phyloP scores from a whole-genome alignment of 768 basidiomycete genomes.

The Botryobasidium botryosum region DNA sequence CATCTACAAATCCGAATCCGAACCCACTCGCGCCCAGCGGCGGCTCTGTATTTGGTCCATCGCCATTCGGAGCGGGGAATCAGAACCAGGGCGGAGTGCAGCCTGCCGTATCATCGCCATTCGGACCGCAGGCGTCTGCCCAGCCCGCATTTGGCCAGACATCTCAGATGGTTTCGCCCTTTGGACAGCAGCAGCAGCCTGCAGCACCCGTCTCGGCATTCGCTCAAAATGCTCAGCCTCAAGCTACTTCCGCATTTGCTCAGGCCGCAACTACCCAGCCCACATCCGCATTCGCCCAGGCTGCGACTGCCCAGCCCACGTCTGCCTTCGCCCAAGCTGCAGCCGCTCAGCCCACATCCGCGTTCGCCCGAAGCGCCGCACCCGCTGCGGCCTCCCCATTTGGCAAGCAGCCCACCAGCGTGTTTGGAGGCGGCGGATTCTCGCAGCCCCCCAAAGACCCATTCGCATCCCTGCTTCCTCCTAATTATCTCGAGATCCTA shows the following conservation, averaged over 20 bases:
- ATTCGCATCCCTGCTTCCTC: constrained; percentile 39
- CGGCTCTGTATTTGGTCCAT: background rate
- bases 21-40: background rate
- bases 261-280: background rate
- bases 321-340: constrained; percentile 1
- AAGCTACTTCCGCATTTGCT: background rate
- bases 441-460: constrained; percentile 21
- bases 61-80: background rate
- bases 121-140: constrained; percentile 21
- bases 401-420: constrained; percentile 14
- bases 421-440: background rate
- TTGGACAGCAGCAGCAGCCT: constrained; percentile 19
- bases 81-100: constrained; percentile 13
- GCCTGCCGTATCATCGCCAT: constrained; percentile 19
- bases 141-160: constrained; percentile 24
- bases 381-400: constrained; percentile 27
- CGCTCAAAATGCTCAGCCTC: background rate
- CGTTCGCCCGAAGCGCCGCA: constrained; percentile 7
- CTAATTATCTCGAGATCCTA: constrained; percentile 38
- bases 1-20: constrained; percentile 3
- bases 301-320: constrained; percentile 1
- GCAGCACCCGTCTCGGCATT: background rate
- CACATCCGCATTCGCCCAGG: constrained; percentile 6
- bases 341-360: constrained; percentile 1
- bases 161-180: constrained; percentile 17